Evolutionary conservation across 2,329 filamentous ascomycete genomes (phyloP).

Genomic region (Ophiostoma ulmi): DNA sequence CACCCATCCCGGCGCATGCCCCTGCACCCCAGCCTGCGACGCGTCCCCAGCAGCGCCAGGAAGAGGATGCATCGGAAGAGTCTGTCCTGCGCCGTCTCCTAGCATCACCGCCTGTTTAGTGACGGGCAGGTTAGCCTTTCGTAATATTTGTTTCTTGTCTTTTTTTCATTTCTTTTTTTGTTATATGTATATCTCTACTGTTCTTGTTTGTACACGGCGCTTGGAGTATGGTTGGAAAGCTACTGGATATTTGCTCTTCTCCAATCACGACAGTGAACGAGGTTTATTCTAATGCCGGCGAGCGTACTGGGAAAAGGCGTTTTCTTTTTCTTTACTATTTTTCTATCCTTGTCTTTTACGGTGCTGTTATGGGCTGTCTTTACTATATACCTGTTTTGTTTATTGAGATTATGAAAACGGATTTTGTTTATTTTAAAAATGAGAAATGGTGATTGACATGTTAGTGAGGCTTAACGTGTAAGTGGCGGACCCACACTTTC

Average conservation of each 20-base stretch:
- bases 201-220: not conserved
- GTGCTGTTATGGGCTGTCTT: not conserved
- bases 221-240: constrained; percentile 7
- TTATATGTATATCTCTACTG: not conserved
- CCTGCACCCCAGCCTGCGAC: not conserved
- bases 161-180: not conserved
- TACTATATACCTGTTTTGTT: not conserved
- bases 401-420: constrained; percentile 1
- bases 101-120: constrained; percentile 8
- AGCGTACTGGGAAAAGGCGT: constrained; percentile 9
- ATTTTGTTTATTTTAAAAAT: not conserved
- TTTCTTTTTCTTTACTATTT: not conserved
- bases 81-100: constrained; percentile 18
- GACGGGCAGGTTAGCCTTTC: not conserved
- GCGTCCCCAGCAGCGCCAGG: constrained; percentile 14
- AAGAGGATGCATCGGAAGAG: constrained; percentile 22
- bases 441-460: not conserved
- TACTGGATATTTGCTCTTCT: constrained; percentile 7
- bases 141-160: not conserved
- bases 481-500: not conserved
- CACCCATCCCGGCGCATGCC: constrained; percentile 13
- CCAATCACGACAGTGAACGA: constrained; percentile 11
- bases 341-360: not conserved
- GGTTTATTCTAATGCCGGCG: constrained; percentile 2
- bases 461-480: not conserved